phyloP scores from a whole-genome alignment of 2,329 filamentous ascomycete genomes.

The Venturia nashicola region DNA sequence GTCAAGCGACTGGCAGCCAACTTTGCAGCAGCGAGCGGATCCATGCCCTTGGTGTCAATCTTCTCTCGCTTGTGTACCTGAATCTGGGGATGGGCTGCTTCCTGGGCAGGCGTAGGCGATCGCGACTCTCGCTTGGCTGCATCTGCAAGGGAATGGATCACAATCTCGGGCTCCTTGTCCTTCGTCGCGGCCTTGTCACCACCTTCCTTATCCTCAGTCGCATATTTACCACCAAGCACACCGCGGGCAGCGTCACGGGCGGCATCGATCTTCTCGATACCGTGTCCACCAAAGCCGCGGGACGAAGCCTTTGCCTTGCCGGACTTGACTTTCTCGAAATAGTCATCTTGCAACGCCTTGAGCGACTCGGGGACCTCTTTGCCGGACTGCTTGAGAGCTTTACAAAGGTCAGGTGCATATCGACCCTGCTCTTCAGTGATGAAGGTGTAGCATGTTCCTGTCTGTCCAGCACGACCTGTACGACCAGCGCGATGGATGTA shows the following conservation, averaged over 20 bases:
- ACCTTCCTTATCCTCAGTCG: constrained; percentile 11
- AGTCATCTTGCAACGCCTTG: constrained; percentile 50
- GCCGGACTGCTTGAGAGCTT: constrained; percentile 84
- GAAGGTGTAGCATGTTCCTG: constrained; percentile 88
- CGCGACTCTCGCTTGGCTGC: background rate
- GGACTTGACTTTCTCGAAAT: constrained; percentile 81
- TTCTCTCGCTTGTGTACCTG: constrained; percentile 57
- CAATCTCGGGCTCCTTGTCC: constrained; percentile 43
- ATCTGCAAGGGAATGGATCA: constrained; percentile 7
- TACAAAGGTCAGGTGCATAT: constrained; percentile 76
- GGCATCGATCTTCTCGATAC: constrained; percentile 80
- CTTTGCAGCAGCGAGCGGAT: constrained; percentile 39
- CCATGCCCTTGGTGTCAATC: constrained; percentile 39
- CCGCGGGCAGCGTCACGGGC: constrained; percentile 79
- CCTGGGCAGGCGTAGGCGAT: background rate
- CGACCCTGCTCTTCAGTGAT: constrained; percentile 85
- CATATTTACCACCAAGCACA: constrained; percentile 1
- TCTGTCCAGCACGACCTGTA: constrained; percentile 89
- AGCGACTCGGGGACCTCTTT: constrained; percentile 54
- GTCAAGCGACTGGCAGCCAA: constrained; percentile 89
- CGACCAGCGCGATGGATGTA: constrained; percentile 92
- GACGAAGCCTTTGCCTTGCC: constrained; percentile 71
- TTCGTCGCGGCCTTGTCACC: constrained; percentile 75
- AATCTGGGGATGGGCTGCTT: constrained; percentile 54
- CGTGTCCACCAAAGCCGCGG: constrained; percentile 87